A percentile compares a stretch with the other conserved stretches of the same genome.
These are phyloP conservation scores for Atalantia buxifolia DNA, from an alignment of 345 rosid genomes.

Conservation along the genomic window DNA sequence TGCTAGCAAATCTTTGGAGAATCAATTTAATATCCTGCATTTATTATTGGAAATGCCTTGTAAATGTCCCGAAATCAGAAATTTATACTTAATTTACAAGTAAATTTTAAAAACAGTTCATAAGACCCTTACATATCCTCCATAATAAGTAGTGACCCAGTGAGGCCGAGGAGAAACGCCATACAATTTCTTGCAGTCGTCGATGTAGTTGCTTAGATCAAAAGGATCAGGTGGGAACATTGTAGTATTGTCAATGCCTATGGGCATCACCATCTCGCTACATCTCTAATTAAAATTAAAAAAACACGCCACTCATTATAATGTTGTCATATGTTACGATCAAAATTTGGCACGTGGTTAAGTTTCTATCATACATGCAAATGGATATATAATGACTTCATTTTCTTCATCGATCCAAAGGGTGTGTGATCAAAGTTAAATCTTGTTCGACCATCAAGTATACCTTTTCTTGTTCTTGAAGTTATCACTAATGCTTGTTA, in stretches of 20 bases:
- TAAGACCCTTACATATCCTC: slow-evolving; percentile 36
- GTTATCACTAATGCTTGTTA: not conserved
- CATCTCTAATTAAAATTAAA: slow-evolving; percentile 23
- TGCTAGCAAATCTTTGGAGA: slow-evolving; percentile 40
- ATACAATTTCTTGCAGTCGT: slow-evolving; percentile 4
- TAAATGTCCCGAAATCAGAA: not conserved
- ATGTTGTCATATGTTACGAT: not conserved
- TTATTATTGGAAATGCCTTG: not conserved
- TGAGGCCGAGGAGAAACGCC: slow-evolving; percentile 46
- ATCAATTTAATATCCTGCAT: slow-evolving; percentile 35
- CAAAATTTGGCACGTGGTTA: not conserved
- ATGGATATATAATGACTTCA: too few species aligned
- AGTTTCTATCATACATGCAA: too few species aligned
- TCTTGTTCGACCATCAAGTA: too few species aligned
- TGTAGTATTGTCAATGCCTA: slow-evolving; percentile 24
- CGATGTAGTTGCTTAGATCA: not conserved
- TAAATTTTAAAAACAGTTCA: not conserved
- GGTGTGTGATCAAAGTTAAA: too few species aligned
- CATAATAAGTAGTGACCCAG: slow-evolving; percentile 51
- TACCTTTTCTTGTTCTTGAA: not conserved
- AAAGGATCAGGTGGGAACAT: slow-evolving; percentile 36
- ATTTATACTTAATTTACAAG: not conserved
- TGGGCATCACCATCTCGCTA: slow-evolving; percentile 51
- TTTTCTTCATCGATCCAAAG: not conserved
- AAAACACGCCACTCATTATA: not conserved